These are phyloP conservation scores for Hordeum vulgare DNA, from an alignment of 176 grass and related monocot species.

Conservation along the genomic window MorexV3_pseudomolecules_assembly NC_058519.1:493302557-493303056, in stretches of 20 bases:
- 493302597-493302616: slow-evolving; percentile 65
- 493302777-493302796: slow-evolving; percentile 76
- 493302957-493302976: not conserved
- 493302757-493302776: slow-evolving; percentile 61
- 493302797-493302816: slow-evolving; percentile 66
- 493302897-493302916: slow-evolving; percentile 4
- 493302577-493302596: slow-evolving; percentile 53
- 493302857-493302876: not conserved
- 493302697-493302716: slow-evolving; percentile 72
- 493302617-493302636: slow-evolving; percentile 59
- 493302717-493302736: slow-evolving; percentile 54
- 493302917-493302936: slow-evolving; percentile 6
- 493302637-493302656: slow-evolving; percentile 77
- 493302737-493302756: slow-evolving; percentile 66
- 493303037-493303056: not conserved
- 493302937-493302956: slow-evolving; percentile 11
- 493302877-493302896: not conserved
- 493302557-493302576: slow-evolving; percentile 71
- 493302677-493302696: slow-evolving; percentile 69
- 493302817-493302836: too few relatives aligned
- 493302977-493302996: not conserved
- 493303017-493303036: slow-evolving; percentile 5
- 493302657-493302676: slow-evolving; percentile 83
- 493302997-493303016: not conserved
- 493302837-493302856: too few relatives aligned